Conservation (phyloP, 1,284 basidiomycete species). For the Naganishia sp. region DNA sequence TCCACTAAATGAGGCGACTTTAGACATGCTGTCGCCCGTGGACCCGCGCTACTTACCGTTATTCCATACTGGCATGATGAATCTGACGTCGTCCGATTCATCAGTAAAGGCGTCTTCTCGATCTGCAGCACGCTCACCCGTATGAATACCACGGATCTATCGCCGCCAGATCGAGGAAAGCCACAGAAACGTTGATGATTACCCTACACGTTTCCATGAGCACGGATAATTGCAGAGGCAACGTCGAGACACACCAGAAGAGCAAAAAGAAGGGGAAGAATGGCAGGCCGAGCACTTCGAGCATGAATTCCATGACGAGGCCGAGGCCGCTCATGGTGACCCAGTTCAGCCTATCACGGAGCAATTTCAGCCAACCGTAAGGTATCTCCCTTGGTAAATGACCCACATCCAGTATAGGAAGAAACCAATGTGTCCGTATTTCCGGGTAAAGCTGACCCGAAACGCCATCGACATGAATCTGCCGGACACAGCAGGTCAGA, state of each 20-base stretch:
- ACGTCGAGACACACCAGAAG: conserved; percentile 43
- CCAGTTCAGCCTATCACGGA: conserved; percentile 37
- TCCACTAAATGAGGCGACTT: conserved; percentile 36
- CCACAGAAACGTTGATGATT: conserved; percentile 38
- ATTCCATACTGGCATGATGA: conserved; percentile 45
- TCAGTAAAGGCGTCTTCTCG: neutral
- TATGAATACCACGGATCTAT: conserved; percentile 46
- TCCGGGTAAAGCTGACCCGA: conserved; percentile 40
- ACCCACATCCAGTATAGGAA: conserved; percentile 46
- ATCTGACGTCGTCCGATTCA: conserved; percentile 30
- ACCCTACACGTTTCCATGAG: conserved; percentile 19
- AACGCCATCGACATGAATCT: conserved; percentile 46
- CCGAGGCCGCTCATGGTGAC: conserved; percentile 46
- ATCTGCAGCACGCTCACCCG: conserved; percentile 31
- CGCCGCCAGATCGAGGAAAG: conserved; percentile 43
- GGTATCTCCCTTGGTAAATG: neutral
- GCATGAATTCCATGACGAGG: conserved; percentile 48
- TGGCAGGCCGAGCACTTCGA: conserved; percentile 40
- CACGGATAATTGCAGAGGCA: neutral
- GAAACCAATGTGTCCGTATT: conserved; percentile 46
- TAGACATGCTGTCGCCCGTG: neutral
- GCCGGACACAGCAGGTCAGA: too few relatives aligned
- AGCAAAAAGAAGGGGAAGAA: conserved; percentile 51
- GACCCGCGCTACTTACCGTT: conserved; percentile 36
- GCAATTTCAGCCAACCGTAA: neutral